Base-by-base conservation (phyloP, 2,329 filamentous ascomycete genomes). In the Leptographium wingfieldii region DNA sequence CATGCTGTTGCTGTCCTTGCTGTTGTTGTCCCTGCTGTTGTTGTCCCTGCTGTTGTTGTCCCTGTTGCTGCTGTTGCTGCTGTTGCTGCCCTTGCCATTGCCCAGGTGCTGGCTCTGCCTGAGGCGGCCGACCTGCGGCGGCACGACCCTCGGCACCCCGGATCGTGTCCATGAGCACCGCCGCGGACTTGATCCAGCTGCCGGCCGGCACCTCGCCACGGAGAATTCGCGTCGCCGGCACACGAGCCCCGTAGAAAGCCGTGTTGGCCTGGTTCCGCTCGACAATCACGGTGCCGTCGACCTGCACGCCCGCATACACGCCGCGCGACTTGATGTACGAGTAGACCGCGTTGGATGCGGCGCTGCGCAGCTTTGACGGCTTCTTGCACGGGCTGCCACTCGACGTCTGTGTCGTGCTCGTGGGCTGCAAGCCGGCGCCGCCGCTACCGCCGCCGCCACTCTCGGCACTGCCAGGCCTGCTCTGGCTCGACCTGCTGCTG, bases 241-340 rank as follows among this genome's bases (percentile, higher is more conserved):
- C 67, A 5, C 68, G 65, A n/a, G 87, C 78, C 27, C 87, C 86
- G 70, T 95, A 96, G 68, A 96, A 96, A 6, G 82, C 81, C 58
- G 90, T 86, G 67, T 96, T 96, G 68, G 92, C 92, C 61, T 92
- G 89, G n/a, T 82, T 86, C 57, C 91, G 83, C 72, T 95, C 89
- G 31, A 92, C 88, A 56, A 96, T 80, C 12, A 95, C 82, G 0
- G 90, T 95, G 31, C 92, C 92, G 68, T 96, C 91, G 40, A 95
- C 80, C 67, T 92, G 88, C 1, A 95, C 81, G 35, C 90, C 90
- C 1, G 89, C 91, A 68, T 95, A 96, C 66, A 96, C 84, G 5
- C 92, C 92, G 58, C 90, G 83, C 55, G 87, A 92, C 74, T 95
- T 96, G 73, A 96, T 83, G 70, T 96, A 96, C 2, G 76, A 77